A percentile compares a stretch with the other conserved stretches of the same genome.
Evolutionary conservation across 2,329 filamentous ascomycete species (phyloP).

Genomic region (Fusarium sp.): DNA sequence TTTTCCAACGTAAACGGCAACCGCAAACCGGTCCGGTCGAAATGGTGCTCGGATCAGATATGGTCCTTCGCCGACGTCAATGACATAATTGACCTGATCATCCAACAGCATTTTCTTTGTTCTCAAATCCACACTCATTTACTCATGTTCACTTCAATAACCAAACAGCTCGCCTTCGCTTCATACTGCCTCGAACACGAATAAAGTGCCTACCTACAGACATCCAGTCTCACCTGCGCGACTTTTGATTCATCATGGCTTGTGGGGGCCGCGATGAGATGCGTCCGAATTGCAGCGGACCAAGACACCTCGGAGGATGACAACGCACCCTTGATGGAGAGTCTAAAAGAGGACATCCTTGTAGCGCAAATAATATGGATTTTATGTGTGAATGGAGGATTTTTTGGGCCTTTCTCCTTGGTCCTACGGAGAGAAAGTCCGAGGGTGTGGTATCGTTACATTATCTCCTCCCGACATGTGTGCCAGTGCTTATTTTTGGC

Average conservation of each 20-base stretch:
- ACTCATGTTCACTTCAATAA: neutral
- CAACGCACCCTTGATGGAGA: constrained; percentile 35
- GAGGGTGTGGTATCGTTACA: constrained; percentile 36
- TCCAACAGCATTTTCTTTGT: constrained; percentile 28
- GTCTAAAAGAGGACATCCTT: constrained; percentile 19
- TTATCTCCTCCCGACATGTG: constrained; percentile 23
- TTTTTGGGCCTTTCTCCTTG: constrained; percentile 13
- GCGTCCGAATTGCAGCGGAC: constrained; percentile 33
- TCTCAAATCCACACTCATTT: constrained; percentile 4
- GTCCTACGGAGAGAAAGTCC: constrained; percentile 33
- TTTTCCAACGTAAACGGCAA: neutral
- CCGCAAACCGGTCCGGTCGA: constrained; percentile 6
- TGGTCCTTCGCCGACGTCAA: constrained; percentile 15
- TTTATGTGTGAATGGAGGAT: constrained; percentile 5
- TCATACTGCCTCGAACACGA: neutral
- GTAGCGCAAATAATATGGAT: constrained; percentile 24
- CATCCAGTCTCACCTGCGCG: constrained; percentile 37
- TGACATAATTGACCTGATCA: neutral
- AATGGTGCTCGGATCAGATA: constrained; percentile 31
- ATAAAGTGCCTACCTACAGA: neutral
- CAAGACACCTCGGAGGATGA: constrained; percentile 32
- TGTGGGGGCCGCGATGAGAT: constrained; percentile 31
- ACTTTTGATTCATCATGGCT: constrained; percentile 34
- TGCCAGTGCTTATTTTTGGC: constrained; percentile 39
- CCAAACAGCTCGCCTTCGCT: constrained; percentile 17